Percentiles rank a stretch among this genome's conserved stretches.
These are phyloP conservation scores for Termitomyces sp. DNA, from an alignment of 768 basidiomycete species.

Conservation along the genomic window DNA sequence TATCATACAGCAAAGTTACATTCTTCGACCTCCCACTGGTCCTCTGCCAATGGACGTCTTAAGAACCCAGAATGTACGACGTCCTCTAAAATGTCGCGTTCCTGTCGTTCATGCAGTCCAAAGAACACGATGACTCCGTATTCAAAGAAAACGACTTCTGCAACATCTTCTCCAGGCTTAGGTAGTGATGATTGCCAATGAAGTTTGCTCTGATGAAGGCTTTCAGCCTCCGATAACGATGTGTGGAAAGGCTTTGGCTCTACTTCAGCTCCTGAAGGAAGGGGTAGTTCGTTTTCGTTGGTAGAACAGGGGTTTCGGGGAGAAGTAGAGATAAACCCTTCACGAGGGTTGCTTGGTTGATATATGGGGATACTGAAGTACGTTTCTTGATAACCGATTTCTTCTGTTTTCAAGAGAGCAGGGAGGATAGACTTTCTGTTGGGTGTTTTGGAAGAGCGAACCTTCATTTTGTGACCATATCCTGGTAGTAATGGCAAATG, in stretches of 20 bases:
- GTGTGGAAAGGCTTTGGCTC: conserved; percentile 6
- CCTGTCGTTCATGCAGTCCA: conserved; percentile 74
- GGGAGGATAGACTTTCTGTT: conserved; percentile 55
- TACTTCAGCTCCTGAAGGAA: conserved; percentile 3
- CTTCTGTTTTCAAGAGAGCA: conserved; percentile 80
- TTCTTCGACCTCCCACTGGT: conserved; percentile 88
- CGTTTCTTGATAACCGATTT: conserved; percentile 81
- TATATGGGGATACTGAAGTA: conserved; percentile 53
- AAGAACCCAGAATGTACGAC: conserved; percentile 67
- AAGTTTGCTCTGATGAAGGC: not conserved
- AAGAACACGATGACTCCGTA: conserved; percentile 94
- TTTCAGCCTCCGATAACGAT: conserved; percentile 2
- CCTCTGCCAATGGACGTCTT: conserved; percentile 53
- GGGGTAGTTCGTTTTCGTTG: not conserved
- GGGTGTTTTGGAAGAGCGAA: conserved; percentile 68
- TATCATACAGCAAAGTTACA: conserved; percentile 77
- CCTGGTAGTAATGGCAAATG: conserved; percentile 88
- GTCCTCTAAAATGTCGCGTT: conserved; percentile 81
- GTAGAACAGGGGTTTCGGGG: no score
- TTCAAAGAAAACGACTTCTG: conserved; percentile 74
- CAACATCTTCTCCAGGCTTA: conserved; percentile 43
- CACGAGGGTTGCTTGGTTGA: conserved; percentile 28
- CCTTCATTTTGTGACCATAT: conserved; percentile 76
- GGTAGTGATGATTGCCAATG: conserved; percentile 11
- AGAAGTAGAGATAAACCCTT: conserved; percentile 61